Evolutionary conservation across 139 green algal species (phyloP).

Genomic region (Coelastrella sp.): DNA sequence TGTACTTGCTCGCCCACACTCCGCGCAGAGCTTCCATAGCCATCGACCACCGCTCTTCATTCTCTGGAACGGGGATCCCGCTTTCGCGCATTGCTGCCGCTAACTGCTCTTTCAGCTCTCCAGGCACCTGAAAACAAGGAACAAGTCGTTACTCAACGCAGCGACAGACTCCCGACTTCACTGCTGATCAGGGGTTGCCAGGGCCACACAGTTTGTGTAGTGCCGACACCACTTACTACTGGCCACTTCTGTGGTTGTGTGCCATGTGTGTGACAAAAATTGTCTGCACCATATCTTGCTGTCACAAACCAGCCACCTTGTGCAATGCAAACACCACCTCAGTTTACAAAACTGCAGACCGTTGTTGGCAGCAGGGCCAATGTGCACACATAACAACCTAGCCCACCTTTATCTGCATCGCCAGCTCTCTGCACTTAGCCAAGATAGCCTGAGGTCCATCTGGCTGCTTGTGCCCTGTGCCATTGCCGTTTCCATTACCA

Average conservation of each 20-base stretch:
- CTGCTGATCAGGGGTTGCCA: no score
- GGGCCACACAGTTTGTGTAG: no score
- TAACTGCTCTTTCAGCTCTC: conserved; percentile 74
- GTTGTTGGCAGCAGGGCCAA: no score
- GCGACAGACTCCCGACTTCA: no score
- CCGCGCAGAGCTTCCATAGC: conserved; percentile 79
- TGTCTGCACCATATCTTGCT: no score
- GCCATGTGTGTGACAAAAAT: no score
- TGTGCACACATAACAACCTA: not conserved
- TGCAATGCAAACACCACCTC: no score
- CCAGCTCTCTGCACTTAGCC: conserved; percentile 66
- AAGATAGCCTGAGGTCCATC: conserved; percentile 55
- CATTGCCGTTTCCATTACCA: conserved; percentile 28
- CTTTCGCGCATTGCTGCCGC: conserved; percentile 71
- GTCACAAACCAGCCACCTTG: no score
- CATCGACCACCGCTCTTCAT: conserved; percentile 79
- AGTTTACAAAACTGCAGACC: no score
- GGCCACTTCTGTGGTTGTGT: no score
- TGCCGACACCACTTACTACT: no score
- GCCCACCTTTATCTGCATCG: conserved; percentile 62
- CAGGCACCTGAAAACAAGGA: conserved; percentile 61
- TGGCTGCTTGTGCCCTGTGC: not conserved
- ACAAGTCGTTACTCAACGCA: not conserved
- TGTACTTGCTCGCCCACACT: conserved; percentile 99
- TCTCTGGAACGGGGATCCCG: conserved; percentile 85